Percentiles rank a stretch among this genome's conserved stretches.
These are phyloP conservation scores for Alternaria triticimaculans DNA, from an alignment of 2,329 filamentous ascomycete species.

Conservation along the genomic window DNA sequence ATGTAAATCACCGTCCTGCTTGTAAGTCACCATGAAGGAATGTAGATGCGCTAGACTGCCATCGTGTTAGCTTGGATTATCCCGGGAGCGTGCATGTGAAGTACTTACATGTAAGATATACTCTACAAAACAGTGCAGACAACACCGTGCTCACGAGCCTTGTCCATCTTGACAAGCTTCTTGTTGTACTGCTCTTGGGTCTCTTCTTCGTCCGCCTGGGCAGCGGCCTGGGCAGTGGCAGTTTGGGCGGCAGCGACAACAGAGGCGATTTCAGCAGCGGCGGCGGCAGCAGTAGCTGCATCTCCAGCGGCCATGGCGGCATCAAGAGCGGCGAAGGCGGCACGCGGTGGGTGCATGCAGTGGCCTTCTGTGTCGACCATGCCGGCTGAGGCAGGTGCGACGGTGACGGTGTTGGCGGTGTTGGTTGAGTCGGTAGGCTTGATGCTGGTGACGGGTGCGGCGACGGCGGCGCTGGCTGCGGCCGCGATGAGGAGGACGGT, in stretches of 20 bases:
- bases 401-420: fast-evolving
- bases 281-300: no score
- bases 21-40: fast-evolving
- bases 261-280: no score
- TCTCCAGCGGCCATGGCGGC: no score
- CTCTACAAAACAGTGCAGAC: background rate
- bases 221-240: no score
- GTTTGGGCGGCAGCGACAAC: no score
- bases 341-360: background rate
- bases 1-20: background rate
- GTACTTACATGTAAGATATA: background rate
- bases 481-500: background rate
- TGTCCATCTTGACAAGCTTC: background rate
- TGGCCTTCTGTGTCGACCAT: background rate
- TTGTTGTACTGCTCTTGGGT: background rate
- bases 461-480: background rate
- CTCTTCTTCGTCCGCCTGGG: background rate
- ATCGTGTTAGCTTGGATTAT: background rate
- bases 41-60: background rate
- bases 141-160: background rate
- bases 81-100: background rate
- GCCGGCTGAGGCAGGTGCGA: background rate
- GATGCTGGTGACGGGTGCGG: background rate
- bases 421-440: background rate
- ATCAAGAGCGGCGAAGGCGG: background rate